These are phyloP conservation scores for Phaffomyces thermotolerans DNA, from an alignment of 805 yeast species.

Conservation along the genomic window DNA sequence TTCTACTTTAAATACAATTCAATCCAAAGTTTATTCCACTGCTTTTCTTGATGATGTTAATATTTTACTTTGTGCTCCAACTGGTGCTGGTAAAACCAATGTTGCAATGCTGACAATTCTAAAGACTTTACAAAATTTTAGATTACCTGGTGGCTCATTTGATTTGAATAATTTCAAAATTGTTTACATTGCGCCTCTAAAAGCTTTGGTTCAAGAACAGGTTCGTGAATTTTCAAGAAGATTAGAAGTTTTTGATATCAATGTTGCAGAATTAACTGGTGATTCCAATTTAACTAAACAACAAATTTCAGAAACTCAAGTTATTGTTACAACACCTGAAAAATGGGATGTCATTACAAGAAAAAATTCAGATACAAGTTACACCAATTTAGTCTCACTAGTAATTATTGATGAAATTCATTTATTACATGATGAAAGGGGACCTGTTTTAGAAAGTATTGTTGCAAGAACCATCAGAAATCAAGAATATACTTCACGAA, in stretches of 20 bases:
- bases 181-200: slow-evolving; percentile 87
- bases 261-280: slow-evolving; percentile 85
- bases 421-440: slow-evolving; percentile 87
- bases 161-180: slow-evolving; percentile 56
- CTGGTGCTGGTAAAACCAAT: slow-evolving; percentile 98
- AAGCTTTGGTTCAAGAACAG: slow-evolving; percentile 93
- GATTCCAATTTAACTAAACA: slow-evolving; percentile 71
- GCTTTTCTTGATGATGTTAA: slow-evolving; percentile 71
- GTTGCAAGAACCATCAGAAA: slow-evolving; percentile 65
- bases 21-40: slow-evolving; percentile 71
- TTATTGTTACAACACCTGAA: slow-evolving; percentile 91
- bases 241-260: slow-evolving; percentile 53
- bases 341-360: slow-evolving; percentile 96
- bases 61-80: slow-evolving; percentile 87
- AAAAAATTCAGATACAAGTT: slow-evolving; percentile 62
- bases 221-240: slow-evolving; percentile 78
- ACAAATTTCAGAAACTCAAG: slow-evolving; percentile 72
- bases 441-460: slow-evolving; percentile 87
- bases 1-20: slow-evolving; percentile 66
- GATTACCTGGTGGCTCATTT: slow-evolving; percentile 44
- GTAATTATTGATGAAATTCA: slow-evolving; percentile 90
- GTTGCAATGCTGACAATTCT: slow-evolving; percentile 84
- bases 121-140: slow-evolving; percentile 48
- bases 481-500: slow-evolving; percentile 34
- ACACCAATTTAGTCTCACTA: slow-evolving; percentile 56